Evolutionary conservation across 768 basidiomycete genomes (phyloP), one percentile per base, ranked within the genome.

Genomic region (Lactifluus piperatus): DNA sequence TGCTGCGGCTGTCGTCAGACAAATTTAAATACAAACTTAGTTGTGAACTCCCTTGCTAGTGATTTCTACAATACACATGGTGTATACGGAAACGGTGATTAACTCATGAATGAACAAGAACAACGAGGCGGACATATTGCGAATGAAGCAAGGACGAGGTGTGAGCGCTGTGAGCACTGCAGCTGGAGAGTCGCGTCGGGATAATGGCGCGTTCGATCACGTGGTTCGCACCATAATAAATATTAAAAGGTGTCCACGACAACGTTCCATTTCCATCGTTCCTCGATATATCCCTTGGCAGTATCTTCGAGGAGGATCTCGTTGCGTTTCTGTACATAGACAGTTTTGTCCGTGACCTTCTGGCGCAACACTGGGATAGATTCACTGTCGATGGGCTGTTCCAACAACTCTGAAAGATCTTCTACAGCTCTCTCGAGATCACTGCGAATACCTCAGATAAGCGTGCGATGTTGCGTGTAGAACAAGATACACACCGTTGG

Each of bases 241-340:
- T n/a, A 6, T 51, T 44, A 60, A 49, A 88, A 86, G 37, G 87
- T 88, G 4, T 86, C 85, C 5, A 91, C 82, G 7, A 71, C 22
- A 3, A 74, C 75, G 68, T 92, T 91, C 91, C 90, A 93, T 64
- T 66, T 77, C 91, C 91, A 94, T 58, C 91, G 74, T 10, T 83
- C 89, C 51, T 97, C 94, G 43, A 84, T 71, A 74, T 91, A 94
- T 5, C 94, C 94, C 60, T 79, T 82, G 0, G 94, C 89, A 0
- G 95, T 97, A 71, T 98, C 97, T 67, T 95, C 92, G 36, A 98
- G 74, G 65, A 99, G 81, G 67, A 97, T 94, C 71, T 93, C 88
- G 71, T 97, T 94, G 32, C 97, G 81, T 74, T 94, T 97, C 74
- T 93, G 85, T n/a, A 97, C 94, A 68, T 97, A 98, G 18, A 91